Base-by-base conservation (phyloP, 192 early-diverging fungal species). In the Helicostylum pulchrum region DNA sequence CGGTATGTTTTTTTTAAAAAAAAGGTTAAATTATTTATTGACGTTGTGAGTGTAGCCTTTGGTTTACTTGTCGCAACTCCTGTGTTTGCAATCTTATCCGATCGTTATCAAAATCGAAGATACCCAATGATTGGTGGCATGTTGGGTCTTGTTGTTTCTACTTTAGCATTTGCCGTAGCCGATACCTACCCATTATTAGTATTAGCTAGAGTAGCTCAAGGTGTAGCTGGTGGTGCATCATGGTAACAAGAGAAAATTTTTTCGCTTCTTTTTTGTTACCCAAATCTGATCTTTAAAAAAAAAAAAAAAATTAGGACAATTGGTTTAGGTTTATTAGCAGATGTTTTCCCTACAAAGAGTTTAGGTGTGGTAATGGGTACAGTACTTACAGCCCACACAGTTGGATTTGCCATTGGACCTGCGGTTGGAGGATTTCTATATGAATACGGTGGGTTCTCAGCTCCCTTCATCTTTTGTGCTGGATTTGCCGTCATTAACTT, bases 91-190 rank as follows among this genome's bases (percentile, higher is more conserved):
- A 83, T 84, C 39, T 61, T 92, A 20, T 89, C 87, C 32, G 90
- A 92, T 65, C 77, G 83, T 42, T 88, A 85, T 62, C 79, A 83
- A 44, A 85, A 87, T 60, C 79, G 90, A 59, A 85, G 85, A 59
- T 81, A 83, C 73, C 89, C 88, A 26, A 92, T 91, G 88, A 80
- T 90, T 57, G 50, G 85, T 32, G 87, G 88, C 11, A 84, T 92
- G 72, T 36, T 84, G 8, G 83, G 86, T 7, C 72, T 90, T 36
- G 83, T 78, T 11, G 71, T 87, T 3, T 83, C 88, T 4, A 86
- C 88, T 9, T 59, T 87, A 0, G 65, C 83, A 23, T 90, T 92
- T 77, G 84, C 83, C 4, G 46, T 85, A 31, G 79, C 87, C 11
- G 80, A 76, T 55, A 81, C 83, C 11, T 90, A 84, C 66, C 82